phyloP scores from a whole-genome alignment of 2,329 filamentous ascomycete species.

The Trichophyton equinum region DNA sequence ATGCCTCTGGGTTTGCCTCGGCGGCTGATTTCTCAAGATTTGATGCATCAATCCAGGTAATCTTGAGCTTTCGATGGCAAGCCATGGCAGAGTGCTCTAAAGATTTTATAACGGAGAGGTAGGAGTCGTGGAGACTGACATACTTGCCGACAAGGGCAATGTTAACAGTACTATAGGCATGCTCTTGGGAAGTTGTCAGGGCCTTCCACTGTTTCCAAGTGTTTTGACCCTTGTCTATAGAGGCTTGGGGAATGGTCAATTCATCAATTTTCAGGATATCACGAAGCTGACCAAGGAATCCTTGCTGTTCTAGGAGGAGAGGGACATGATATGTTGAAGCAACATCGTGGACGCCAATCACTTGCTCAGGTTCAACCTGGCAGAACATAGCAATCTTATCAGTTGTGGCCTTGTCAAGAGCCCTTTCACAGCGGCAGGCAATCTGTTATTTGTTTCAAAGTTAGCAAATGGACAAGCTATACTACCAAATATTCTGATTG shows the following conservation, averaged over 20 bases:
- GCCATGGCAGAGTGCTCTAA: constrained; percentile 87
- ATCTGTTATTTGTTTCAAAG: constrained; percentile 42
- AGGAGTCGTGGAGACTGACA: constrained; percentile 69
- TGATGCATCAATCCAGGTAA: constrained; percentile 75
- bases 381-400: constrained; percentile 83
- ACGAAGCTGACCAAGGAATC: constrained; percentile 55
- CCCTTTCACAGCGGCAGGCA: constrained; percentile 76
- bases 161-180: constrained; percentile 54
- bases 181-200: constrained; percentile 54
- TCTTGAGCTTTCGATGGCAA: constrained; percentile 63
- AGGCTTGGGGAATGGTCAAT: constrained; percentile 39
- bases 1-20: constrained; percentile 54
- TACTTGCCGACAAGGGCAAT: constrained; percentile 94
- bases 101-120: constrained; percentile 71
- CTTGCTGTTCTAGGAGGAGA: constrained; percentile 74
- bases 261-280: constrained; percentile 53
- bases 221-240: constrained; percentile 50
- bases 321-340: constrained; percentile 88
- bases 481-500: background rate
- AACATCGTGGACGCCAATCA: constrained; percentile 78
- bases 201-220: constrained; percentile 70
- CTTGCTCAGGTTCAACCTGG: constrained; percentile 72
- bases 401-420: constrained; percentile 60
- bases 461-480: constrained; percentile 7
- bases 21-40: constrained; percentile 60